Conservation (phyloP, 148 eudicot genomes). For the Vaccinium corymbosum region DNA sequence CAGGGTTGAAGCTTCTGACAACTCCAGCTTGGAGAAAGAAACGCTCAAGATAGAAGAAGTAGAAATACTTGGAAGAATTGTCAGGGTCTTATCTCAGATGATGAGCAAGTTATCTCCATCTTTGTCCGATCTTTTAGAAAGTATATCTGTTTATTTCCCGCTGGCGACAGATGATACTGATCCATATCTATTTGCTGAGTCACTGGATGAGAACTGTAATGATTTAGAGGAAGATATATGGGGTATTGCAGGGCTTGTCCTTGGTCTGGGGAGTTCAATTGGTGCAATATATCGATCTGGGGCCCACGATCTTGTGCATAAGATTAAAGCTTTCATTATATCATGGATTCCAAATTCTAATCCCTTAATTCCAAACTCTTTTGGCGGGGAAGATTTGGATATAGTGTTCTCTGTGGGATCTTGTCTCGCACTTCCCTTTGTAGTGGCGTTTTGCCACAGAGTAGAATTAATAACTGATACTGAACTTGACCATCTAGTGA, state of each 20-base stretch:
- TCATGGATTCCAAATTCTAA: slow-evolving; percentile 56
- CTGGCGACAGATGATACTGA: slow-evolving; percentile 31
- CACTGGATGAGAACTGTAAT: slow-evolving; percentile 27
- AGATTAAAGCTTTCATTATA: slow-evolving; percentile 49
- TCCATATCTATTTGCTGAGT: slow-evolving; percentile 27
- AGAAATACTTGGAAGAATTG: slow-evolving; percentile 51
- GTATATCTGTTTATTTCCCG: slow-evolving; percentile 40
- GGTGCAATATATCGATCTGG: slow-evolving; percentile 76
- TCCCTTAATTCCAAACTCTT: slow-evolving; percentile 24
- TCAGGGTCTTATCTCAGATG: slow-evolving; percentile 51
- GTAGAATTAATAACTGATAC: slow-evolving; percentile 64
- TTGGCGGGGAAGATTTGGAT: slow-evolving; percentile 19
- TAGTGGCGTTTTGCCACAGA: slow-evolving; percentile 67
- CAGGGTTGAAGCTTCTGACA: slow-evolving; percentile 34
- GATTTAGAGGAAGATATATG: slow-evolving; percentile 70
- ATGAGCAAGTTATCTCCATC: slow-evolving; percentile 45
- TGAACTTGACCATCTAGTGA: slow-evolving; percentile 50
- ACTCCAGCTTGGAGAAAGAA: slow-evolving; percentile 35
- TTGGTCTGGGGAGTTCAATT: slow-evolving; percentile 73
- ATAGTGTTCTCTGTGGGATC: slow-evolving; percentile 53
- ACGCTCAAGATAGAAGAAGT: slow-evolving; percentile 45
- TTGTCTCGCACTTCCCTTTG: slow-evolving; percentile 70
- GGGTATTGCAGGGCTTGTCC: slow-evolving; percentile 86
- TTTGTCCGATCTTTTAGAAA: slow-evolving; percentile 40
- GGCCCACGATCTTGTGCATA: slow-evolving; percentile 54